Percentiles rank a stretch among this genome's conserved stretches.
These are phyloP conservation scores for Evernia prunastri DNA, from an alignment of 495 filamentous ascomycete genomes.

Conservation along the genomic window DNA sequence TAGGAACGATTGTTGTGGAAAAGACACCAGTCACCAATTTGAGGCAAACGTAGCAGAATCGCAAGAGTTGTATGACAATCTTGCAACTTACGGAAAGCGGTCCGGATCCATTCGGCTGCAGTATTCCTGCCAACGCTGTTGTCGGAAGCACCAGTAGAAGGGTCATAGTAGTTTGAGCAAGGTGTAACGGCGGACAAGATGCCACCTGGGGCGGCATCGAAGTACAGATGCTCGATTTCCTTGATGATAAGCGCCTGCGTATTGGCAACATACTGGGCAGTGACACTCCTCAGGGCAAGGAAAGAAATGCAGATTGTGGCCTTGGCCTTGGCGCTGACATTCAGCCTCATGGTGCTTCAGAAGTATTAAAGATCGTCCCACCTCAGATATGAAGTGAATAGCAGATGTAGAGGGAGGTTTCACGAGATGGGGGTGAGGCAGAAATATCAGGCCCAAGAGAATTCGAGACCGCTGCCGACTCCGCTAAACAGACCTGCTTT, in stretches of 20 bases:
- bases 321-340: not conserved
- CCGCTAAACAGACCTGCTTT: not conserved
- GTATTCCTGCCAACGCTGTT: slow-evolving; percentile 18
- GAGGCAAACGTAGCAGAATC: too few species aligned
- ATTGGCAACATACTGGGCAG: slow-evolving; percentile 13
- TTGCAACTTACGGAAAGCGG: slow-evolving; percentile 41
- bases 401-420: not conserved
- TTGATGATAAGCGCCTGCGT: slow-evolving; percentile 15
- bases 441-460: not conserved
- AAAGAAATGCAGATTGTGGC: slow-evolving; percentile 6
- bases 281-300: slow-evolving; percentile 4
- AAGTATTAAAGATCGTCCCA: not conserved
- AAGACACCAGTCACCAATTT: not conserved
- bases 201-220: slow-evolving; percentile 19
- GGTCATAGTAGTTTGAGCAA: slow-evolving; percentile 49
- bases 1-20: not conserved
- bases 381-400: not conserved
- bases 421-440: not conserved
- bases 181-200: slow-evolving; percentile 51
- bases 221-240: slow-evolving; percentile 22
- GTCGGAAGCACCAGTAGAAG: slow-evolving; percentile 47
- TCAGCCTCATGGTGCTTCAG: not conserved
- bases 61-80: not conserved
- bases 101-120: slow-evolving; percentile 54
- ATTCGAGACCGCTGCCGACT: not conserved